Base-by-base conservation (phyloP, 1,284 basidiomycete species). In the Boletus semigastroideus region DNA sequence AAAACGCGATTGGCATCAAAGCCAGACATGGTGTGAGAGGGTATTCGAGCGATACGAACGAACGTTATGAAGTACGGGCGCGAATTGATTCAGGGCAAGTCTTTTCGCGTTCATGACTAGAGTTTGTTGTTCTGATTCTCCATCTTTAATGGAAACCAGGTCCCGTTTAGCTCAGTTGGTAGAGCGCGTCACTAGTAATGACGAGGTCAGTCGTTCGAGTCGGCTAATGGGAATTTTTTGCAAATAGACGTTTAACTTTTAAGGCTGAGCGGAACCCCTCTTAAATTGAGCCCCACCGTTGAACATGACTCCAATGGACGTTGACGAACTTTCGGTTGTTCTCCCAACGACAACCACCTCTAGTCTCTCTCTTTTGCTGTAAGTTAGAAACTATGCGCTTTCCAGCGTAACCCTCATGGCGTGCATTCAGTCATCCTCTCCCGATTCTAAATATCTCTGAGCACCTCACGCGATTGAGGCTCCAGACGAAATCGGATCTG, bases 381-480 rank as follows among this genome's bases (percentile, higher is more conserved):
- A 62, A 57, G 85, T 70, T 39, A 14, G 46, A 25, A 42, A 44
- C 28, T 48, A 33, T 12, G 31, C 42, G 31, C 31, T 36, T 39
- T 39, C 14, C 20, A 39, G 33, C 42, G 41, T 39, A 49, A 30
- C 10, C 16, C 53, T 59, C 47, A 64, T 47, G 44, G n/a, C 50
- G 16, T 46, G 53, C 54, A 54, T 65, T 56, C 65, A 96, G 94
- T 49, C 96, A 99, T 72, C 96, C 96, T 27, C 80, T 98, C 16
- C 93, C 97, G 10, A 94, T 99, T 66, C 81, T 99, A 57, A 98
- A 95, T 72, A 90, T 99, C 60, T 97, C 94, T 1, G 96, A 99
- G 64, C 95, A 98, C 73, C 79, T 92, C 59, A 97, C 91, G 39
- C 83, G 97, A 56, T 75, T 87, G 49, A 86, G 84, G 60, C 75